Conservation (phyloP, 495 filamentous ascomycete species). For the Haplographium delicatum region DNA sequence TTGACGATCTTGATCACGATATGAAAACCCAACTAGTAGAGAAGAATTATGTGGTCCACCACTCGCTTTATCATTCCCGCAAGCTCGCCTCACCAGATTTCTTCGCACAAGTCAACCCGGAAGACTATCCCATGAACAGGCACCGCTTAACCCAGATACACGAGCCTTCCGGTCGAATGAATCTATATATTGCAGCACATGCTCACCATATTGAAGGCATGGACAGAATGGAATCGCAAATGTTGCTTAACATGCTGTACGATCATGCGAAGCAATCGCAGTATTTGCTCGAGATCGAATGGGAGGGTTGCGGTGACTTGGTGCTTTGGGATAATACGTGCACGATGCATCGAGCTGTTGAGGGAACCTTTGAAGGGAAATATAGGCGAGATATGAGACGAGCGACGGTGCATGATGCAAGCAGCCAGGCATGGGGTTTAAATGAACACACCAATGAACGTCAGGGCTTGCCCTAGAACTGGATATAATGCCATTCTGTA, state of each 20-base stretch:
- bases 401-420: slow-evolving; percentile 48
- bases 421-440: slow-evolving; percentile 38
- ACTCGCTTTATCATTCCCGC: slow-evolving; percentile 48
- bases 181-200: slow-evolving; percentile 50
- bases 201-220: slow-evolving; percentile 50
- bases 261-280: slow-evolving; percentile 43
- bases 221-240: slow-evolving; percentile 28
- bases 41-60: slow-evolving; percentile 44
- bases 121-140: slow-evolving; percentile 35
- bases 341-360: slow-evolving; percentile 47
- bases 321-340: slow-evolving; percentile 57
- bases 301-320: slow-evolving; percentile 46
- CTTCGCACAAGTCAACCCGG: slow-evolving; percentile 42
- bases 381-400: slow-evolving; percentile 47
- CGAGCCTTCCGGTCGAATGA: slow-evolving; percentile 47
- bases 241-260: slow-evolving; percentile 40
- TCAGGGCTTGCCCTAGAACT: slow-evolving; percentile 18
- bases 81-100: slow-evolving; percentile 46
- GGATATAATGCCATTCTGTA: no score
- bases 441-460: slow-evolving; percentile 27
- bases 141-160: slow-evolving; percentile 49
- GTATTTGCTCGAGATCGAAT: slow-evolving; percentile 41
- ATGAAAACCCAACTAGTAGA: slow-evolving; percentile 33
- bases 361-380: slow-evolving; percentile 43
- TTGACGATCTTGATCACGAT: slow-evolving; percentile 39